Evolutionary conservation across 257 asterid genomes (phyloP).

Genomic region (Gynochthodes officinalis): DNA sequence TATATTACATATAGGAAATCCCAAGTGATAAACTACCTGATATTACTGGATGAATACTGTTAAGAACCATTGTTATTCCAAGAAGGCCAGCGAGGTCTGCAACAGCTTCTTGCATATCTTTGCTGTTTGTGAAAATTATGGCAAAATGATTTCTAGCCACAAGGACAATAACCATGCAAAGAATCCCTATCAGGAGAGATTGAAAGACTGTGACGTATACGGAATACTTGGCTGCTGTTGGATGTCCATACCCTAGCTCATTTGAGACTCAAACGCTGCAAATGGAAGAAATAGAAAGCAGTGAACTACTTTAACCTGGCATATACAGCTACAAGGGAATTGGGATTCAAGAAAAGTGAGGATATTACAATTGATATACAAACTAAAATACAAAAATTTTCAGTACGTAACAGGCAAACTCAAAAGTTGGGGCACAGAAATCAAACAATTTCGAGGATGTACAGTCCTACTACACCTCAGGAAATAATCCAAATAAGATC

Average conservation of each 20-base stretch:
- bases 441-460: background rate
- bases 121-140: constrained; percentile 55
- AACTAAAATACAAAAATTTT: no score
- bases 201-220: constrained; percentile 49
- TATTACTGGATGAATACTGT: constrained; percentile 88
- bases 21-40: constrained; percentile 44
- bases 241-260: constrained; percentile 70
- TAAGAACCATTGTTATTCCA: constrained; percentile 77
- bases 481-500: background rate
- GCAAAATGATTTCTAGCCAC: constrained; percentile 49
- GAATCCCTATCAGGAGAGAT: constrained; percentile 58
- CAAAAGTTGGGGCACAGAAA: no score
- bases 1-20: background rate
- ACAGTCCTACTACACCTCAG: background rate
- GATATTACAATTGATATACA: no score
- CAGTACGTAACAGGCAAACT: no score
- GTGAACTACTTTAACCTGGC: background rate
- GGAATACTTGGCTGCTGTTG: constrained; percentile 63
- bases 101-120: constrained; percentile 60
- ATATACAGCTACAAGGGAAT: background rate
- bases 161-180: constrained; percentile 53
- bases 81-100: constrained; percentile 64
- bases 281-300: background rate
- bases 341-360: background rate
- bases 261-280: constrained; percentile 76